Percentiles rank a stretch among this genome's conserved stretches.
phyloP scores from a whole-genome alignment of 768 basidiomycete species.

The Paxillus involutus region DNA sequence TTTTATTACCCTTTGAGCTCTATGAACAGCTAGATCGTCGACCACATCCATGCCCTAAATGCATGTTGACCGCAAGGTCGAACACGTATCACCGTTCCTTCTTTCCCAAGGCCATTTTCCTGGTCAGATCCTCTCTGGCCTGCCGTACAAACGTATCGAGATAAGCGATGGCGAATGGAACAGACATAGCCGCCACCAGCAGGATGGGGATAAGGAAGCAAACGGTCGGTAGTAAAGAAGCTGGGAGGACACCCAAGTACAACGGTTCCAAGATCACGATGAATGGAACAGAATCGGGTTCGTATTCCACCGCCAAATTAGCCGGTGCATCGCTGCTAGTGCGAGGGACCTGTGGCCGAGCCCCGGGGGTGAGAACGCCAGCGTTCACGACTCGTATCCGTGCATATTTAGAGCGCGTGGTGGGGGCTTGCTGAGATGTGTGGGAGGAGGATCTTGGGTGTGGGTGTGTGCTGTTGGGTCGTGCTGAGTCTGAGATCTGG shows the following conservation, averaged over 20 bases:
- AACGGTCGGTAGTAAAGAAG: conserved; percentile 42
- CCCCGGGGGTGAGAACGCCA: conserved; percentile 47
- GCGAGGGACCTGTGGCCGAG: conserved; percentile 7
- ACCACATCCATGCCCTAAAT: conserved; percentile 19
- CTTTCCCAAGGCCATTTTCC: neutral
- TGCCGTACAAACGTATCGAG: conserved; percentile 21
- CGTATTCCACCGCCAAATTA: conserved; percentile 14
- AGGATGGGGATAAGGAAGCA: conserved; percentile 29
- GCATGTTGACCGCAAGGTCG: conserved; percentile 22
- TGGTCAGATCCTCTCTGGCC: conserved; percentile 23
- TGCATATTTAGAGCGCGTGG: conserved; percentile 51
- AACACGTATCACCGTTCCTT: conserved; percentile 23
- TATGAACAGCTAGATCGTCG: neutral
- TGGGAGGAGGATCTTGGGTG: neutral
- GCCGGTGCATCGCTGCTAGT: conserved; percentile 11
- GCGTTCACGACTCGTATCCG: conserved; percentile 54
- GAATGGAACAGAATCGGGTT: conserved; percentile 50
- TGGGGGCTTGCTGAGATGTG: neutral
- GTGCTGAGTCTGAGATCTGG: conserved; percentile 4
- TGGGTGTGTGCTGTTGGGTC: conserved; percentile 1
- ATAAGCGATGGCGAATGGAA: conserved; percentile 16
- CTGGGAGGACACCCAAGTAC: conserved; percentile 57
- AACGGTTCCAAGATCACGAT: conserved; percentile 58
- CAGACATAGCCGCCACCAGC: conserved; percentile 19
- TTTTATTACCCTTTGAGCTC: neutral